Percentiles rank a stretch among this genome's conserved stretches.
Evolutionary conservation across 2,329 filamentous ascomycete species (phyloP).

Genomic region (Calonectria crousiana): DNA sequence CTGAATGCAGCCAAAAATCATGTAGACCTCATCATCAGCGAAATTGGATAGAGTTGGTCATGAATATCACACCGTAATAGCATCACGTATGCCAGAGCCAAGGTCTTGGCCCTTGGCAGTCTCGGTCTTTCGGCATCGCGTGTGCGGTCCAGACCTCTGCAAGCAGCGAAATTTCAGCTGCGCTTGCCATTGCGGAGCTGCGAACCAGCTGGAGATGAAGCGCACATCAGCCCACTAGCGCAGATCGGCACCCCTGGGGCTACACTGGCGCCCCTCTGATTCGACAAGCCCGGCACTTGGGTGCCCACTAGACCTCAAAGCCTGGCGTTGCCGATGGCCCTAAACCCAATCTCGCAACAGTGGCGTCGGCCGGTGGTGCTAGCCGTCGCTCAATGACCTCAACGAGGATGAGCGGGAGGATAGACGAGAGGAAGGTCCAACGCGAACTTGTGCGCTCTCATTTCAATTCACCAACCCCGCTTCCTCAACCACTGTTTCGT

Average conservation of each 20-base stretch:
- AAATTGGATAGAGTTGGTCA: not conserved
- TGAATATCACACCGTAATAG: not conserved
- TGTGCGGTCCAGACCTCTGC: not conserved
- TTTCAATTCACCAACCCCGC: constrained; percentile 8
- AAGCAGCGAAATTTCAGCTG: not conserved
- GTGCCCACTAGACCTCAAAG: constrained; percentile 4
- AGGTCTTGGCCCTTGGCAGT: not conserved
- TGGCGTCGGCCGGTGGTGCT: not conserved
- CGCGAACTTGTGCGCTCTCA: not conserved
- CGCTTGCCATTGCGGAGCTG: not conserved
- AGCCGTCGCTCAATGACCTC: constrained; percentile 24
- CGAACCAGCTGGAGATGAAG: constrained; percentile 14
- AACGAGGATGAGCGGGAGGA: not conserved
- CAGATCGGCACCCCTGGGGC: not conserved
- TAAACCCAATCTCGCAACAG: constrained; percentile 19
- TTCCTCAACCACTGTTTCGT: not conserved
- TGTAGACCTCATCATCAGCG: not conserved
- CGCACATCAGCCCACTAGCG: constrained; percentile 16
- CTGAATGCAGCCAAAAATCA: not conserved
- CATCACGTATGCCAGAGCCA: not conserved
- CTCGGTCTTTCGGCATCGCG: not conserved
- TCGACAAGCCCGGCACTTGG: not conserved
- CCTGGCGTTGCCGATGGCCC: constrained; percentile 11
- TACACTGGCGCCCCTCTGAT: not conserved
- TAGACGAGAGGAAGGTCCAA: not conserved